Evolutionary conservation across 345 rosid genomes (phyloP).

Genomic region (Ailanthus altissimus): DNA sequence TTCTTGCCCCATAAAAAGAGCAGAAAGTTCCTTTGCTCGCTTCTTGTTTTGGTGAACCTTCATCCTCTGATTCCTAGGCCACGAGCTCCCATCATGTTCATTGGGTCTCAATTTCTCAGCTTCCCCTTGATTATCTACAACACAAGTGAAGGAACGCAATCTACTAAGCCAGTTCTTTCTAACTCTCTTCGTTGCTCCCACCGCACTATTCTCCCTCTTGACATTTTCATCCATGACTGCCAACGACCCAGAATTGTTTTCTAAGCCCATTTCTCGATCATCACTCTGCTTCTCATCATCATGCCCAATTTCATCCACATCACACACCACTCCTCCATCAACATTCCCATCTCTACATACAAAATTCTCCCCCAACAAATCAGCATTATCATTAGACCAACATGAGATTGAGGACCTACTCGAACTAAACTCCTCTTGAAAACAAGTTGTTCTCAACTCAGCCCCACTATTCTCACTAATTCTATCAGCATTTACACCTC

Average conservation of each 20-base stretch:
- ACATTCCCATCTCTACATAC: slow-evolving; percentile 39
- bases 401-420: slow-evolving; percentile 42
- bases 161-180: slow-evolving; percentile 65
- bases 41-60: slow-evolving; percentile 66
- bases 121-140: slow-evolving; percentile 39
- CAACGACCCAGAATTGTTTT: slow-evolving; percentile 23
- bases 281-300: slow-evolving; percentile 24
- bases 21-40: slow-evolving; percentile 69
- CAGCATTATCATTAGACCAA: slow-evolving; percentile 39
- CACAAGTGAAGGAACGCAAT: slow-evolving; percentile 61
- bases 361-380: slow-evolving; percentile 33
- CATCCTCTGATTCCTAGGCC: slow-evolving; percentile 55
- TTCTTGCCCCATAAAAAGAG: slow-evolving; percentile 67
- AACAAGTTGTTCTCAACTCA: slow-evolving; percentile 45
- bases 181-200: slow-evolving; percentile 37
- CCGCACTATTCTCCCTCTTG: slow-evolving; percentile 30
- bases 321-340: slow-evolving; percentile 28
- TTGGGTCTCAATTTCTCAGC: slow-evolving; percentile 37
- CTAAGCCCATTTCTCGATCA: slow-evolving; percentile 25
- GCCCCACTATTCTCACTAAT: slow-evolving; percentile 47
- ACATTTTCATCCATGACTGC: slow-evolving; percentile 24
- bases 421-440: slow-evolving; percentile 54
- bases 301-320: slow-evolving; percentile 31
- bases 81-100: slow-evolving; percentile 30
- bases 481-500: slow-evolving; percentile 38